Evolutionary conservation across 345 rosid species (phyloP).

Genomic region (Aurinia saxatilis): DNA sequence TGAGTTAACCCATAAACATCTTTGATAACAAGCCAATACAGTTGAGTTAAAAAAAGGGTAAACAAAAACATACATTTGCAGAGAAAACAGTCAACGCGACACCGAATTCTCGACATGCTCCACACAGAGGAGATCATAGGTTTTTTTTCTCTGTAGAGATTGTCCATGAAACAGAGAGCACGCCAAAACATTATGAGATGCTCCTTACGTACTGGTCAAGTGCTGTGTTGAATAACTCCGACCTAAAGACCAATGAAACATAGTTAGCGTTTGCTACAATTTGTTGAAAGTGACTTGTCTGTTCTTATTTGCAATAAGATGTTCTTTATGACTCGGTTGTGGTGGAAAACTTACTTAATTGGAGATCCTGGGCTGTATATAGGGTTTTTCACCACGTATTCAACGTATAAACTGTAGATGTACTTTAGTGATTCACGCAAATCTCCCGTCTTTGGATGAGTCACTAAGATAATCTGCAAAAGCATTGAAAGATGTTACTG

Average conservation of each 20-base stretch:
- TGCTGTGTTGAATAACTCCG: constrained; percentile 58
- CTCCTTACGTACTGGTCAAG: constrained; percentile 81
- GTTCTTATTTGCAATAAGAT: background rate
- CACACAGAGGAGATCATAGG: background rate
- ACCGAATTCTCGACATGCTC: background rate
- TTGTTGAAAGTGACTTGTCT: background rate
- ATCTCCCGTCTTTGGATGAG: constrained; percentile 89
- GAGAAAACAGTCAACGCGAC: background rate
- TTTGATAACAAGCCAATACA: background rate
- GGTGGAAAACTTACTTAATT: constrained; percentile 48
- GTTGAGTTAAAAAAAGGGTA: background rate
- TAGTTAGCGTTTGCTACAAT: background rate
- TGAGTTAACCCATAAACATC: background rate
- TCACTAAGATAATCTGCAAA: constrained; percentile 71
- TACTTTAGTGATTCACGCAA: constrained; percentile 70
- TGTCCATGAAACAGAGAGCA: background rate
- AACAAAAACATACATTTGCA: constrained; percentile 11
- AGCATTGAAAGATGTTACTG: background rate
- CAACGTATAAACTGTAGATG: constrained; percentile 85
- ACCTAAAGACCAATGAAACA: constrained; percentile 38
- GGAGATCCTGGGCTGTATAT: constrained; percentile 72
- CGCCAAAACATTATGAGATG: constrained; percentile 42
- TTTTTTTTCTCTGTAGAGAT: background rate
- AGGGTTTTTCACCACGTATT: constrained; percentile 77
- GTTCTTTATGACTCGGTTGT: too few relatives aligned